Conservation (phyloP, 768 basidiomycete genomes). For the Dendrothele bispora region DNA sequence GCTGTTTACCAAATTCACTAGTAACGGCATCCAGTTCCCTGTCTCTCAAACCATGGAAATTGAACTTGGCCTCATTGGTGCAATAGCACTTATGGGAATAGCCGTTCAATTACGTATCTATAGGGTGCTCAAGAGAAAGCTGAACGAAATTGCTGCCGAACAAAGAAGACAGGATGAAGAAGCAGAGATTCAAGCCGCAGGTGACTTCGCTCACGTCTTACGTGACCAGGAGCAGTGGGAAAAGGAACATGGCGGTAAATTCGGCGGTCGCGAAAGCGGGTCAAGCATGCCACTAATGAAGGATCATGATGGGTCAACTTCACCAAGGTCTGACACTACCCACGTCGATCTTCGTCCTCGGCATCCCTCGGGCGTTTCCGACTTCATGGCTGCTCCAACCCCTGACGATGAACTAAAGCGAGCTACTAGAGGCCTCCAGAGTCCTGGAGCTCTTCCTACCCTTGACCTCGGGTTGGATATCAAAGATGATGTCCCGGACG, state of each 20-base stretch:
- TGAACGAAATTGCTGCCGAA: constrained; percentile 78
- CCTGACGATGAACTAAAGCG: constrained; percentile 63
- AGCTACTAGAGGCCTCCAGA: constrained; percentile 48
- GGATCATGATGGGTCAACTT: constrained; percentile 48
- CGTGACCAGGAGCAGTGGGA: constrained; percentile 87
- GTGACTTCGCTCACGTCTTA: constrained; percentile 60
- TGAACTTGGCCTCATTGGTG: constrained; percentile 85
- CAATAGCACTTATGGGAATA: constrained; percentile 81
- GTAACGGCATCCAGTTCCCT: constrained; percentile 71
- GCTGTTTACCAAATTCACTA: constrained; percentile 76
- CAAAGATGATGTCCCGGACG: constrained; percentile 70
- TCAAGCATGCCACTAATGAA: constrained; percentile 70
- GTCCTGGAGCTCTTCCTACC: constrained; percentile 59
- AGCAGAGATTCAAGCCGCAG: constrained; percentile 73
- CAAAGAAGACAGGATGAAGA: constrained; percentile 71
- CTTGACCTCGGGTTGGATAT: constrained; percentile 77
- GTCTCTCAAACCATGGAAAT: constrained; percentile 91
- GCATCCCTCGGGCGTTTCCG: constrained; percentile 67
- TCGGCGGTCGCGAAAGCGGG: constrained; percentile 63
- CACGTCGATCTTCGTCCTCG: constrained; percentile 57
- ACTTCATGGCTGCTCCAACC: constrained; percentile 64
- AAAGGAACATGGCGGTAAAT: constrained; percentile 70
- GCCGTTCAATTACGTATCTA: constrained; percentile 90
- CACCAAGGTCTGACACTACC: constrained; percentile 52
- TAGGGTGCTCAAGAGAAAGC: constrained; percentile 73